Percentiles rank a stretch among this genome's conserved stretches.
phyloP scores from a whole-genome alignment of 805 yeast species.

The Wickerhamomyces canadensis region DNA sequence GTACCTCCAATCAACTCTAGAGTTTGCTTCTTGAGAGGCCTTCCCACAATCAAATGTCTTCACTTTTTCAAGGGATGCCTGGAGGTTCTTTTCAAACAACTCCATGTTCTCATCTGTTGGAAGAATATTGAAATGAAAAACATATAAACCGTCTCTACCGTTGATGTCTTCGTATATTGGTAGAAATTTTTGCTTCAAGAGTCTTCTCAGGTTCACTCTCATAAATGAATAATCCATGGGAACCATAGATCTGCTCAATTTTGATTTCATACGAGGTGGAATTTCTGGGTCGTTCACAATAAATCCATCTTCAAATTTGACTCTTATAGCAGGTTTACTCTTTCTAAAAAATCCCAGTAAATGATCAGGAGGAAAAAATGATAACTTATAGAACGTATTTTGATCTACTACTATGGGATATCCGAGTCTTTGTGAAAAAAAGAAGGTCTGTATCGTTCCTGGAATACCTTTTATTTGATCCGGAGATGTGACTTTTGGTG shows the following conservation, averaged over 20 bases:
- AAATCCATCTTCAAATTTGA: slow-evolving; percentile 13
- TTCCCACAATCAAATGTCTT: background rate
- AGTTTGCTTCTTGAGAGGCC: background rate
- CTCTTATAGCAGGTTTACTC: slow-evolving; percentile 18
- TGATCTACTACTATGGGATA: background rate
- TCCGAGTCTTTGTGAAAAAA: background rate
- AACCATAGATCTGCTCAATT: slow-evolving; percentile 10
- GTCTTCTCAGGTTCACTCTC: slow-evolving; percentile 13
- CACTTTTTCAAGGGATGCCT: background rate
- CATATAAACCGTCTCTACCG: slow-evolving; percentile 19
- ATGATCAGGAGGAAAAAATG: slow-evolving; percentile 19
- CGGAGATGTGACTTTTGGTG: background rate
- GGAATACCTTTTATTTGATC: background rate
- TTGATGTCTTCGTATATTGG: slow-evolving; percentile 1
- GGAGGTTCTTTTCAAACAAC: background rate
- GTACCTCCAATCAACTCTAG: background rate
- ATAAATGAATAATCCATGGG: slow-evolving; percentile 16
- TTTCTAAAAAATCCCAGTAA: slow-evolving; percentile 18
- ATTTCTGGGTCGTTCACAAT: slow-evolving; percentile 13
- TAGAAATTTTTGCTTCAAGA: slow-evolving; percentile 9
- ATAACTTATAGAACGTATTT: slow-evolving; percentile 10
- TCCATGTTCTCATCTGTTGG: slow-evolving; percentile 6
- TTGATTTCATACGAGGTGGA: slow-evolving; percentile 1
- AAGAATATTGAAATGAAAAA: slow-evolving; percentile 12
- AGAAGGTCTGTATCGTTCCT: background rate